Evolutionary conservation across 768 basidiomycete species (phyloP).

Genomic region (Tylopilus subfusipes): DNA sequence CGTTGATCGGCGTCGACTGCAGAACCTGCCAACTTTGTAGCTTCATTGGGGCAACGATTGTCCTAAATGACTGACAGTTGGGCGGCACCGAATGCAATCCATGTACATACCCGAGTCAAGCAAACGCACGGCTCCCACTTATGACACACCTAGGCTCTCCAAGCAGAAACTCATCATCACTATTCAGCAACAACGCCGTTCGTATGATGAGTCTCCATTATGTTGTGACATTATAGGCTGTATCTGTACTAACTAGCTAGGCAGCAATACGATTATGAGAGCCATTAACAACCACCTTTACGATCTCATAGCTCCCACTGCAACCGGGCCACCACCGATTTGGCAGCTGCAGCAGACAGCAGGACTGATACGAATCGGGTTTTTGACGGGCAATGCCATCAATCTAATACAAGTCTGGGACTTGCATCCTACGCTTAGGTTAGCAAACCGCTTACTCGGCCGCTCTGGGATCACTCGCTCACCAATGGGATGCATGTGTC

Average conservation of each 20-base stretch:
- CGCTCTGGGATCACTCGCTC: slow-evolving; percentile 7
- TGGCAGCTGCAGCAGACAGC: slow-evolving; percentile 38
- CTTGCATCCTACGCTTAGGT: slow-evolving; percentile 45
- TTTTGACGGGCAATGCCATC: slow-evolving; percentile 66
- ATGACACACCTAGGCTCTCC: not conserved
- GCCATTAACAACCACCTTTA: slow-evolving; percentile 6
- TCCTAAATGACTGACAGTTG: not conserved
- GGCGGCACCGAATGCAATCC: not conserved
- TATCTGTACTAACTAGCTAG: slow-evolving; percentile 12
- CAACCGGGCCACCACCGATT: slow-evolving; percentile 7
- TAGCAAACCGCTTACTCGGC: slow-evolving; percentile 1
- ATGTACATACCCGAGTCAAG: not conserved
- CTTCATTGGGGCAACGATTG: not conserved
- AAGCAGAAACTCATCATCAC: not conserved
- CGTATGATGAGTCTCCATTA: slow-evolving; percentile 17
- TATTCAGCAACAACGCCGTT: not conserved
- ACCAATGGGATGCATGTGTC: slow-evolving; percentile 60
- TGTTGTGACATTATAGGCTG: slow-evolving; percentile 21
- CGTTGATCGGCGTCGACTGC: not conserved
- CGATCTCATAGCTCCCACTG: slow-evolving; percentile 18
- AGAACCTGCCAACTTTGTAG: not conserved
- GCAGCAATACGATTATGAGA: slow-evolving; percentile 1
- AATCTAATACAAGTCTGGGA: slow-evolving; percentile 54
- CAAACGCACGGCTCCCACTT: not conserved
- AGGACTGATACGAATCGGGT: slow-evolving; percentile 69